These are phyloP conservation scores for Candida sp. DNA, from an alignment of 1,139 yeast species.

Conservation along the genomic window DNA sequence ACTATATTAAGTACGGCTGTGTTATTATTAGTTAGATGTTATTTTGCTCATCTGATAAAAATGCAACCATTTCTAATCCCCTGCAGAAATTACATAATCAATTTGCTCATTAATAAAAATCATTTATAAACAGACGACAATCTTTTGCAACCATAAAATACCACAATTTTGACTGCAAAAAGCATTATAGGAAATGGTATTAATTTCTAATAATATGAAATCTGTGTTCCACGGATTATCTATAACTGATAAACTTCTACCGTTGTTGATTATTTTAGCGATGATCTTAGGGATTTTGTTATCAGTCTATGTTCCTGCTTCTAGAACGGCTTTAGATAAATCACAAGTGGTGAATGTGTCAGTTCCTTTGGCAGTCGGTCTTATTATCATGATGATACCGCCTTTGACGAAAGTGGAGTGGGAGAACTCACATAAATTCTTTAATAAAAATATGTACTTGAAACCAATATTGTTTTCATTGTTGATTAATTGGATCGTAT, in stretches of 20 bases:
- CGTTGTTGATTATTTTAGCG: conserved; percentile 22
- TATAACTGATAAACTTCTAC: conserved; percentile 22
- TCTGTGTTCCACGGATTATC: conserved; percentile 10
- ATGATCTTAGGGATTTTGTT: conserved; percentile 28
- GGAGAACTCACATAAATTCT: conserved; percentile 23
- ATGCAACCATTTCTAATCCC: too few species aligned
- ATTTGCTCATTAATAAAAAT: neutral
- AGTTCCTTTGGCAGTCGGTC: conserved; percentile 50
- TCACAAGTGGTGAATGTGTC: conserved; percentile 26
- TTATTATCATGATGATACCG: conserved; percentile 58
- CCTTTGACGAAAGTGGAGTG: conserved; percentile 54
- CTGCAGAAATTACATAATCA: neutral
- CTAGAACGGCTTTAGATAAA: conserved; percentile 26
- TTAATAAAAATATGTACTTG: conserved; percentile 15
- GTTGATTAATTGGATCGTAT: conserved; percentile 51
- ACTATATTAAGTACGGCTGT: too few species aligned
- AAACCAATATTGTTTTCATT: conserved; percentile 37
- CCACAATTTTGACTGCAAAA: neutral
- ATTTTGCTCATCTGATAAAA: too few species aligned
- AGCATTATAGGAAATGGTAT: neutral
- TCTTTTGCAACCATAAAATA: neutral
- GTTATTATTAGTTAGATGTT: too few species aligned
- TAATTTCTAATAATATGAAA: neutral
- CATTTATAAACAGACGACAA: neutral
- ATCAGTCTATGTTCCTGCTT: conserved; percentile 28